Conservation (phyloP, 2,329 filamentous ascomycete species). For the Fusarium sp. region DNA sequence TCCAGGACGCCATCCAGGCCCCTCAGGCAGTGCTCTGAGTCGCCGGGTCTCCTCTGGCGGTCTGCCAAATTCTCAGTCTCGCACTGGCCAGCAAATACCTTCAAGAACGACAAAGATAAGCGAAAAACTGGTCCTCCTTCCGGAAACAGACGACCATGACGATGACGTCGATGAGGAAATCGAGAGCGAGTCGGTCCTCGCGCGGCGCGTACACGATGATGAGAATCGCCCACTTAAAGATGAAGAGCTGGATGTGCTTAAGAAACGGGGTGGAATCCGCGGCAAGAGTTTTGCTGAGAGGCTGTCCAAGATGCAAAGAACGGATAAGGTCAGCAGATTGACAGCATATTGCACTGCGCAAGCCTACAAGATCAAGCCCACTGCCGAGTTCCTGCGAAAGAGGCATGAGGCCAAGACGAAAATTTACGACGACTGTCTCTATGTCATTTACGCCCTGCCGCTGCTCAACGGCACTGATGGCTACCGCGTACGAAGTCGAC, state of each 20-base stretch:
- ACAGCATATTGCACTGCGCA: slow-evolving; percentile 98
- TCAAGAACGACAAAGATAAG: slow-evolving; percentile 93
- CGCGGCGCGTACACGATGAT: slow-evolving; percentile 62
- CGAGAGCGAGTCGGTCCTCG: slow-evolving; percentile 58
- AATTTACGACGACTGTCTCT: slow-evolving; percentile 96
- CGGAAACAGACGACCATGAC: slow-evolving; percentile 78
- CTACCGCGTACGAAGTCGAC: slow-evolving; percentile 88
- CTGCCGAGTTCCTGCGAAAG: slow-evolving; percentile 89
- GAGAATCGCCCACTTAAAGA: slow-evolving; percentile 75
- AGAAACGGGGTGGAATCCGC: slow-evolving; percentile 70
- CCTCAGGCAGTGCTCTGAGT: slow-evolving; percentile 25
- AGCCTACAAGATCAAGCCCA: slow-evolving; percentile 87
- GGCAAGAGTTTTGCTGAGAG: slow-evolving; percentile 96
- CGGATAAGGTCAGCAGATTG: slow-evolving; percentile 87
- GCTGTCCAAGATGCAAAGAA: slow-evolving; percentile 86
- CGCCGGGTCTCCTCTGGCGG: slow-evolving; percentile 54
- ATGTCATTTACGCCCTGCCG: slow-evolving; percentile 93
- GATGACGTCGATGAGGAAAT: slow-evolving; percentile 69
- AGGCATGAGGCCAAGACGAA: slow-evolving; percentile 93
- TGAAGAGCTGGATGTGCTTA: slow-evolving; percentile 74
- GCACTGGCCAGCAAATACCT: slow-evolving; percentile 74
- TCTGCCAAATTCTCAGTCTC: slow-evolving; percentile 57
- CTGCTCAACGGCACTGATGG: slow-evolving; percentile 87
- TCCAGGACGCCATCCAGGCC: slow-evolving; percentile 39
- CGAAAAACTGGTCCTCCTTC: slow-evolving; percentile 95